phyloP scores from a whole-genome alignment of 805 yeast species.

The Candida stauntonica region DNA sequence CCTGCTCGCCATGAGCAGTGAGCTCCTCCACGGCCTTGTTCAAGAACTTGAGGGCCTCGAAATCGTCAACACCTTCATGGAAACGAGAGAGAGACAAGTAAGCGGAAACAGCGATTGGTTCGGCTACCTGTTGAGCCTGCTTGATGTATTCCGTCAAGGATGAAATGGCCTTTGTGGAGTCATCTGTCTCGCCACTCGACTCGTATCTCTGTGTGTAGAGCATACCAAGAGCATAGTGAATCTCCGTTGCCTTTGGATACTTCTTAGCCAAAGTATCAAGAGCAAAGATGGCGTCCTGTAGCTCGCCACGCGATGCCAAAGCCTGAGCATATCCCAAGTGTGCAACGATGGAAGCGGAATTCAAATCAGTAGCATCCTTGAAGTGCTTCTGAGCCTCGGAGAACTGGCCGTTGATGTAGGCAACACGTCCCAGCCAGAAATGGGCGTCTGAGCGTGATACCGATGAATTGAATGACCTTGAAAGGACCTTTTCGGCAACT shows the following conservation, averaged over 20 bases:
- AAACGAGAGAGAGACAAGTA: slow-evolving; percentile 63
- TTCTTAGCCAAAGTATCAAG: slow-evolving; percentile 69
- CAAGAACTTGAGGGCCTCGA: slow-evolving; percentile 63
- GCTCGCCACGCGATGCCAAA: slow-evolving; percentile 65
- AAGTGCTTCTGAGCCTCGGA: slow-evolving; percentile 69
- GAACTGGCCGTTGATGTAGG: slow-evolving; percentile 55
- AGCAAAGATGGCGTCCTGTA: slow-evolving; percentile 81
- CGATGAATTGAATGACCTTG: slow-evolving; percentile 34
- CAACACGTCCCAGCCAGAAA: slow-evolving; percentile 85
- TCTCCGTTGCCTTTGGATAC: slow-evolving; percentile 68
- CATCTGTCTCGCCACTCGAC: slow-evolving; percentile 7
- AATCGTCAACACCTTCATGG: slow-evolving; percentile 61
- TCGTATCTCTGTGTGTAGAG: slow-evolving; percentile 44
- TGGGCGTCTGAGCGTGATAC: slow-evolving; percentile 54
- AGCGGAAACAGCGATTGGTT: slow-evolving; percentile 60
- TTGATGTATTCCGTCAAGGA: slow-evolving; percentile 68
- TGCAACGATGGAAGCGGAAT: slow-evolving; percentile 63
- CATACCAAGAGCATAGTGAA: slow-evolving; percentile 70
- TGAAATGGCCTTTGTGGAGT: slow-evolving; percentile 49
- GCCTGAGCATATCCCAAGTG: slow-evolving; percentile 84
- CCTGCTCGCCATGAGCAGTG: slow-evolving; percentile 27
- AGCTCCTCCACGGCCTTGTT: slow-evolving; percentile 54
- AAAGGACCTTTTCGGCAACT: slow-evolving; percentile 48
- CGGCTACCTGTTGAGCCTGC: slow-evolving; percentile 52
- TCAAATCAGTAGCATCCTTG: slow-evolving; percentile 62